Base-by-base conservation (phyloP, 2,329 filamentous ascomycete species). In the Hypoxylon rubiginosum region DNA sequence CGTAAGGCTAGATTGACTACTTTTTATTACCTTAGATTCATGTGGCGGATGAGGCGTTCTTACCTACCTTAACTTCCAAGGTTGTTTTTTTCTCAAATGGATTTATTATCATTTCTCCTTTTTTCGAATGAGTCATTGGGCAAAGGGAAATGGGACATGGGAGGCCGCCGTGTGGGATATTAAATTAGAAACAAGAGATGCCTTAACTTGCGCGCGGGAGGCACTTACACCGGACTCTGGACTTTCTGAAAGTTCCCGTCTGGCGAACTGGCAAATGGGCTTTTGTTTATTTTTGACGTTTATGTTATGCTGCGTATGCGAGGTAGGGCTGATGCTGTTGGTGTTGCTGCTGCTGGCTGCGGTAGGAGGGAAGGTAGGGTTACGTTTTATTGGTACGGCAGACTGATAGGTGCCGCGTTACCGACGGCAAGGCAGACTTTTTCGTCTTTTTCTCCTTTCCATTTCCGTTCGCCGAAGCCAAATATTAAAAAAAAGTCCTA, bases 311-410 rank as follows among this genome's bases (percentile, higher is more conserved):
- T n/a, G n/a, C n/a, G 60, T 54, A 64, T 11, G 52, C 43, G 51
- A 41, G 36, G 49, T 66, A 66, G 59, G 58, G 53, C 49, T 65
- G 49, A 17, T 55, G 32, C 54, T 45, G 19, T 2, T 9, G 13
- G 15, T 7, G 34, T 5, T 39, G 34, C 2, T 39, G 15, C 15
- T 24, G 21, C 2, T 45, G 19, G 32, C 10, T 2, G 34, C 6
- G 34, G 5, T 39, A 50, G 62, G 48, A 21, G 13, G 49, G 15
- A 3, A 28, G 56, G 64, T 53, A 60, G 65, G 65, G 65, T 67
- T 67, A 67, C 65, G 65, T 67, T 67, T 63, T 58, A 58, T 50
- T 54, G 48, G 11, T 36, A 64, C 46, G 60, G 64, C 41, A 58
- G 41, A 61, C 43, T 55, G 15, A 49, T 15, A 36, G 15, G 36